A percentile compares a stretch with the other conserved stretches of the same genome.
These are phyloP conservation scores for Capronia americana DNA, from an alignment of 2,329 filamentous ascomycete species.

Conservation along the genomic window DNA sequence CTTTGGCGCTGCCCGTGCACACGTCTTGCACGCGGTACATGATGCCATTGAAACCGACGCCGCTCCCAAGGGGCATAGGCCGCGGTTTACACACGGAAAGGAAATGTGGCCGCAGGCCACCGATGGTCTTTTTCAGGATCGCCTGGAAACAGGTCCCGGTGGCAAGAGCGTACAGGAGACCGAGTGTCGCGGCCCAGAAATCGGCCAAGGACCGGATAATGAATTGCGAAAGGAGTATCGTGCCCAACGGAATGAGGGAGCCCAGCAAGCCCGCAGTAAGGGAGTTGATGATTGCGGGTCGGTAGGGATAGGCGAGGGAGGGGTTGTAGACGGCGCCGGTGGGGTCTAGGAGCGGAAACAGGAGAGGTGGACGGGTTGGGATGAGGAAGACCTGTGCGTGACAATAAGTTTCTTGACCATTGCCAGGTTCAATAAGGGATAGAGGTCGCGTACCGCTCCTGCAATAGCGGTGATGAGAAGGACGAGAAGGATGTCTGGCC, in stretches of 20 bases:
- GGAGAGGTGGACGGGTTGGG: constrained; percentile 19
- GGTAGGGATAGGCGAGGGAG: constrained; percentile 35
- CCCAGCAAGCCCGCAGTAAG: constrained; percentile 28
- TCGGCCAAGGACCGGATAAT: constrained; percentile 33
- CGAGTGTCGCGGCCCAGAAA: constrained; percentile 30
- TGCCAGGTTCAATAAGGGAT: neutral
- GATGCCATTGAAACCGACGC: constrained; percentile 42
- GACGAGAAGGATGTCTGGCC: constrained; percentile 21
- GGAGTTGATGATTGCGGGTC: constrained; percentile 27
- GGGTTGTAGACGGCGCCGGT: constrained; percentile 26
- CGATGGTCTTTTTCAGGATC: constrained; percentile 37
- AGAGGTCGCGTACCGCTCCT: constrained; percentile 17
- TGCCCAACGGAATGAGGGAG: constrained; percentile 27
- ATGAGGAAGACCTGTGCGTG: constrained; percentile 23
- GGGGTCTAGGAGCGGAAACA: constrained; percentile 23
- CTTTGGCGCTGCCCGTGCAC: constrained; percentile 74
- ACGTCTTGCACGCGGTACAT: constrained; percentile 68
- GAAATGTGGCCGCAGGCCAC: constrained; percentile 36
- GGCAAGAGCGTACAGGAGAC: constrained; percentile 29
- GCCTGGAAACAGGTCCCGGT: constrained; percentile 36
- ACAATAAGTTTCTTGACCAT: neutral
- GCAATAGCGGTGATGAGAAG: constrained; percentile 14
- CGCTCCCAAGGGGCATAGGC: neutral
- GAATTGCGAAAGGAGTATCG: constrained; percentile 33
- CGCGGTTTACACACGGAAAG: constrained; percentile 33